Base-by-base conservation (phyloP, 305 asterid species). In the Fraxinus floribunda region DNA sequence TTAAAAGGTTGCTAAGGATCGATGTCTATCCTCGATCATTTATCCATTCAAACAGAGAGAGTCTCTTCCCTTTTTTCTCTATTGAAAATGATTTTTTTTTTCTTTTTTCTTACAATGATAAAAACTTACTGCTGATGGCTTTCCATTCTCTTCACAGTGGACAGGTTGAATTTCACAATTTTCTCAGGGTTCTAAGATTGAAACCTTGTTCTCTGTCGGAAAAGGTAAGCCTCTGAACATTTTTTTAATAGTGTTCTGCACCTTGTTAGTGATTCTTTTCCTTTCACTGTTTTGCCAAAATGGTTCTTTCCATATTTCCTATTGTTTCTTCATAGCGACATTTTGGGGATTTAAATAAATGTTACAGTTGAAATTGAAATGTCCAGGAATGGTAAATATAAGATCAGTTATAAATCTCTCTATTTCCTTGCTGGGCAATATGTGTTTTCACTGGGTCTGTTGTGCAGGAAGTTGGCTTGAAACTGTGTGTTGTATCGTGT, bases 121-220 rank as follows among this genome's bases (percentile, higher is more conserved):
- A 15, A 79, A 75, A 30, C 86, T 39, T 79, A 71, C 57, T 81
- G 80, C 81, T 89, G 79, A 87, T 75, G 44, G 80, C 71, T 22
- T 80, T 81, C 38, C 15, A 20, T 84, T 78, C 80, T 78, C 60
- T 84, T 84, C 79, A 76, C 95, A 96, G 99, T 81, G 98, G 98
- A 79, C 87, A 77, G 79, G 97, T 93, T 11, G 93, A 91, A 82
- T 86, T 86, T 83, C 93, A 85, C 80, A 92, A 88, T 88, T 94
- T 96, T 87, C 90, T 92, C 87, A 84, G 89, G 85, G 93, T 86
- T 84, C 85, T 92, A 79, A 90, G 91, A 86, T 85, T 96, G 88
- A 96, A 96, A 84, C 91, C 90, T 73, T 93, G 97, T 84, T 86
- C 89, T 76, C 82, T 92, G 84, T 88, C 97, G 68, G 95, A 91